Conservation (phyloP, 768 basidiomycete genomes). For the Clitopilus hobsonii region DNA sequence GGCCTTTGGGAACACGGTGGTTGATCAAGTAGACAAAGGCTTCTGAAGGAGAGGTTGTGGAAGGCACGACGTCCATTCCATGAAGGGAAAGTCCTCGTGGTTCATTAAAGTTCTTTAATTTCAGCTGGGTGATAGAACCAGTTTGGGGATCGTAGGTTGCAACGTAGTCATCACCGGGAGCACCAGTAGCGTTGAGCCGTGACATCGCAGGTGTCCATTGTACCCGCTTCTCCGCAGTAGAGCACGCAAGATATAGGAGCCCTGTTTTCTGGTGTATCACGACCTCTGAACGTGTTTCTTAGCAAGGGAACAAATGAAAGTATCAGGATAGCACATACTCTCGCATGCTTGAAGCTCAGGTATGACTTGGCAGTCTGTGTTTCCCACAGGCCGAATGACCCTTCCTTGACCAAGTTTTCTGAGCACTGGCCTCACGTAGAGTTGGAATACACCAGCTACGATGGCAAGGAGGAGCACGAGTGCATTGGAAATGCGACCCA, state of each 20-base stretch:
- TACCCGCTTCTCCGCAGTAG: constrained; percentile 38
- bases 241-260: constrained; percentile 61
- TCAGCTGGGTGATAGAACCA: constrained; percentile 38
- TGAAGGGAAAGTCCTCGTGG: constrained; percentile 49
- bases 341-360: constrained; percentile 64
- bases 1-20: constrained; percentile 50
- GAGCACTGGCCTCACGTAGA: constrained; percentile 44
- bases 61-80: constrained; percentile 66
- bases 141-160: constrained; percentile 54
- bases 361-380: constrained; percentile 42
- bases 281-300: constrained; percentile 34
- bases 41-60: constrained; percentile 37
- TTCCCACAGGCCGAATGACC: constrained; percentile 38
- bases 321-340: constrained; percentile 34
- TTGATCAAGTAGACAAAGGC: constrained; percentile 71
- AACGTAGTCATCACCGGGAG: constrained; percentile 46
- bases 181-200: constrained; percentile 32
- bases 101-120: constrained; percentile 31
- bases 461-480: constrained; percentile 33
- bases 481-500: constrained; percentile 21
- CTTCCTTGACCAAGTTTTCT: constrained; percentile 39
- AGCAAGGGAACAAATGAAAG: not conserved
- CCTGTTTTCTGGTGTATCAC: constrained; percentile 56
- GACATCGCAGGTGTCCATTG: constrained; percentile 47
- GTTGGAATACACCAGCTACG: constrained; percentile 39